Conservation (phyloP, 2,329 filamentous ascomycete genomes). For the Ophiocordyceps unilateralis region DNA sequence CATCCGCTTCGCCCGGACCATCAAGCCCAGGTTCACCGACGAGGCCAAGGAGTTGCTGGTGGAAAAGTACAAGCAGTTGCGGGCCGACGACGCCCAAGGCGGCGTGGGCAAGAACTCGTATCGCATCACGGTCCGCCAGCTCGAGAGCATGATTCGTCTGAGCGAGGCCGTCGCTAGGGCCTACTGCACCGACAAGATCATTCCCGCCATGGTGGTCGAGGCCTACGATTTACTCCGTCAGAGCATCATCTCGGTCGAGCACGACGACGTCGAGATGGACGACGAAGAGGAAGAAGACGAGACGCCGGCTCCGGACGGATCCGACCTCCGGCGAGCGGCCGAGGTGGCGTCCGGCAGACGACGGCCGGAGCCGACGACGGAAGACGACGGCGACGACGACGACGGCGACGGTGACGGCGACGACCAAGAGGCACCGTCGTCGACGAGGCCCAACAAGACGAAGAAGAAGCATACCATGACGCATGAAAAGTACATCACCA, state of each 20-base stretch:
- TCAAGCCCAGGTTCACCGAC: constrained; percentile 79
- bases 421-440: constrained; percentile 5
- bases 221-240: constrained; percentile 82
- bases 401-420: constrained; percentile 21
- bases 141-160: constrained; percentile 89
- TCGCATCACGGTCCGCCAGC: constrained; percentile 88
- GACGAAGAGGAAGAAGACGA: constrained; percentile 43
- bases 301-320: constrained; percentile 20
- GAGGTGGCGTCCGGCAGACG: constrained; percentile 25
- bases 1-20: constrained; percentile 89
- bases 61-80: constrained; percentile 85
- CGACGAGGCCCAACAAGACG: background rate
- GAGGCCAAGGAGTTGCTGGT: constrained; percentile 78
- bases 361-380: constrained; percentile 16
- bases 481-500: constrained; percentile 85
- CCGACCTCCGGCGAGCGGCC: constrained; percentile 22
- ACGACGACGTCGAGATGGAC: constrained; percentile 91
- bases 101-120: constrained; percentile 91
- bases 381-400: constrained; percentile 20
- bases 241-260: constrained; percentile 94
- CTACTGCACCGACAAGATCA: constrained; percentile 86
- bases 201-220: constrained; percentile 70
- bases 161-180: constrained; percentile 97
- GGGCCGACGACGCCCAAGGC: constrained; percentile 83
- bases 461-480: constrained; percentile 70